A percentile compares a stretch with the other conserved stretches of the same genome.
These are phyloP conservation scores for Euphorbia schlechtendalii DNA, from an alignment of 441 rosid species.

Conservation along the genomic window DNA sequence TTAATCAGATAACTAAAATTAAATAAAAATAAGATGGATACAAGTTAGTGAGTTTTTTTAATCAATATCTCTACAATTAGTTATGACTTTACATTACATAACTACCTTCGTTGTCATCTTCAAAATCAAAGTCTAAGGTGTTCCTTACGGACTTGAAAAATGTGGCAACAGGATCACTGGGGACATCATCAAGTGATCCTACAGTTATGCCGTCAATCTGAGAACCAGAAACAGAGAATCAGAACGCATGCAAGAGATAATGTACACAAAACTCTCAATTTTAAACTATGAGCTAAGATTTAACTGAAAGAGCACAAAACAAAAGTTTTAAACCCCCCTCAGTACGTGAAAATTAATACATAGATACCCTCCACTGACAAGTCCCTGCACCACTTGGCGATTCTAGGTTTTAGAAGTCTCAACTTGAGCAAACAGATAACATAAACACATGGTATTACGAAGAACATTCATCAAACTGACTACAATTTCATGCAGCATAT, in stretches of 20 bases:
- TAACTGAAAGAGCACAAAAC: constrained; percentile 1
- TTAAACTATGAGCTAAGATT: not conserved
- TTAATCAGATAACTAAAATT: not conserved
- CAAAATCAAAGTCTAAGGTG: constrained; percentile 93
- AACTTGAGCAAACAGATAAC: not conserved
- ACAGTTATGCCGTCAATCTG: constrained; percentile 66
- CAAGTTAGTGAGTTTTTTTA: not conserved
- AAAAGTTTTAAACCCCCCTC: not conserved
- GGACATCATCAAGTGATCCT: constrained; percentile 74
- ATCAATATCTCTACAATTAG: not conserved
- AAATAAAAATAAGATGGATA: not conserved
- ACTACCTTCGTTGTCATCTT: constrained; percentile 85
- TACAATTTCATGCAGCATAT: not conserved
- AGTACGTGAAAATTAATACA: not conserved
- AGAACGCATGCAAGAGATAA: constrained; percentile 11
- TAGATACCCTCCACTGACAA: too few species aligned
- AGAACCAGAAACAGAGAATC: constrained; percentile 21
- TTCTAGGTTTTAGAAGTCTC: too few species aligned
- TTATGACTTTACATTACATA: constrained; percentile 6
- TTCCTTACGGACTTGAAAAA: constrained; percentile 85
- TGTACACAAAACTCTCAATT: not conserved
- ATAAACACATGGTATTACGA: not conserved
- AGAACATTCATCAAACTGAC: constrained; percentile 1
- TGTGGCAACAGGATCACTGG: constrained; percentile 51
- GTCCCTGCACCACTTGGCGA: too few species aligned